These are phyloP conservation scores for Penicillium sp. DNA, from an alignment of 2,329 filamentous ascomycete species.

Conservation along the genomic window DNA sequence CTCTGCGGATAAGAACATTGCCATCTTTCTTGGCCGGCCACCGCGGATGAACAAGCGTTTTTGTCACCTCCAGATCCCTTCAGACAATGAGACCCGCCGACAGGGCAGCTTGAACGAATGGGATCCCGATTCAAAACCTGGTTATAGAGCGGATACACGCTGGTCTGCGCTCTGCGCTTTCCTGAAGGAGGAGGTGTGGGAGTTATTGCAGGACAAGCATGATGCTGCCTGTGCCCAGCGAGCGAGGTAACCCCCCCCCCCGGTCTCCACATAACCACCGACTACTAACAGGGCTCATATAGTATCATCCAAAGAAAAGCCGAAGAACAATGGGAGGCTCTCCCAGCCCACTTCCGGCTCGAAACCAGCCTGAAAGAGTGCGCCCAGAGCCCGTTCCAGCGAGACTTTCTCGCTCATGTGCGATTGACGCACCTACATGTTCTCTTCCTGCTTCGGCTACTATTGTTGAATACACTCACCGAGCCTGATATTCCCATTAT, in stretches of 20 bases:
- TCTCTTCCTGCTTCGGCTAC: constrained; percentile 24
- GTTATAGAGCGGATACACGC: constrained; percentile 25
- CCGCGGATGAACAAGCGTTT: constrained; percentile 43
- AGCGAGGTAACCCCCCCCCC: constrained; percentile 7
- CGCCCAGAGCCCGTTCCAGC: constrained; percentile 19
- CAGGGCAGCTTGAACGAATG: constrained; percentile 5
- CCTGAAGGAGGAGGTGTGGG: constrained; percentile 27
- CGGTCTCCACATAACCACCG: neutral
- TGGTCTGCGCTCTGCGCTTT: constrained; percentile 28
- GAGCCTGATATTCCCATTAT: constrained; percentile 25
- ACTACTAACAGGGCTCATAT: constrained; percentile 11
- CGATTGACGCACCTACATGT: constrained; percentile 28
- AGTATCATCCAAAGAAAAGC: constrained; percentile 23
- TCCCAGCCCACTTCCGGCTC: constrained; percentile 23
- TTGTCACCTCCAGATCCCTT: constrained; percentile 36
- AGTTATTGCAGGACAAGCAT: constrained; percentile 24
- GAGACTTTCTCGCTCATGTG: constrained; percentile 25
- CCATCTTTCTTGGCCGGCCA: constrained; percentile 48
- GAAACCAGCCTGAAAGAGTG: constrained; percentile 21
- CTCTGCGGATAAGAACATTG: constrained; percentile 46
- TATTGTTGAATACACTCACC: constrained; percentile 22
- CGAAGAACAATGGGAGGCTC: constrained; percentile 18
- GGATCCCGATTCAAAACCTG: constrained; percentile 16
- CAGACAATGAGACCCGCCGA: constrained; percentile 5
- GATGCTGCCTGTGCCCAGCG: constrained; percentile 17